A percentile compares a stretch with the other conserved stretches of the same genome.
Evolutionary conservation across 2,329 filamentous ascomycete genomes (phyloP).

Genomic region (Kalmusia sp.): DNA sequence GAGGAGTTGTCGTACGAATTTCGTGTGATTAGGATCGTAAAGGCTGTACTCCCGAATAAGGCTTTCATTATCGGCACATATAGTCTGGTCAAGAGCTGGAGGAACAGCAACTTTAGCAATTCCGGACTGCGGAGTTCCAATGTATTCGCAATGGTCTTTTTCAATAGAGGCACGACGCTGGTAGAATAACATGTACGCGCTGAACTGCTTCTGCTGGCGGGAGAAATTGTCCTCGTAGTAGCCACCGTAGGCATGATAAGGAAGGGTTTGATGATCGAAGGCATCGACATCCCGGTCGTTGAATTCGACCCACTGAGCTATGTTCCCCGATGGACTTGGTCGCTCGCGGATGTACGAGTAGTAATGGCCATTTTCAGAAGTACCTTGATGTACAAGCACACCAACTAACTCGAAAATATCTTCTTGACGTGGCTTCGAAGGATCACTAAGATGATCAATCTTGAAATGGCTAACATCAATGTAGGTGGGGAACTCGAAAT

Average conservation of each 20-base stretch:
- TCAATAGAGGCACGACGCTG: conserved; percentile 75
- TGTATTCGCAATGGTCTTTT: conserved; percentile 35
- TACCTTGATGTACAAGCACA: conserved; percentile 90
- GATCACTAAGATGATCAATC: conserved; percentile 78
- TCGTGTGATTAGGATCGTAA: conserved; percentile 74
- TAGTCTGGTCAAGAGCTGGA: conserved; percentile 57
- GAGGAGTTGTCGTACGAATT: conserved; percentile 71
- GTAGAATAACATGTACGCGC: conserved; percentile 98
- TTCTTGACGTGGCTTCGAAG: conserved; percentile 60
- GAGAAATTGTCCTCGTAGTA: conserved; percentile 40
- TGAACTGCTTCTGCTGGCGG: conserved; percentile 53
- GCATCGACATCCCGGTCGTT: conserved; percentile 84
- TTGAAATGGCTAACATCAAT: conserved; percentile 93
- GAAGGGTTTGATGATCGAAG: conserved; percentile 78
- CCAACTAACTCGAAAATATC: conserved; percentile 96
- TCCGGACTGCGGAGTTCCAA: conserved; percentile 51
- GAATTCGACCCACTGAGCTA: conserved; percentile 81
- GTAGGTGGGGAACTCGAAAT: conserved; percentile 82
- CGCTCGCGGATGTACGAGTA: conserved; percentile 93
- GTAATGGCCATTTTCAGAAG: conserved; percentile 93
- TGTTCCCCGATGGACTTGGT: conserved; percentile 59
- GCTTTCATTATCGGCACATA: conserved; percentile 74
- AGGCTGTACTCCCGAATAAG: conserved; percentile 80
- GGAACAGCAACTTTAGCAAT: conserved; percentile 57
- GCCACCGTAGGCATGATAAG: conserved; percentile 73